Base-by-base conservation (phyloP, 2,329 filamentous ascomycete species). In the Hymenoscyphus salicellus region DNA sequence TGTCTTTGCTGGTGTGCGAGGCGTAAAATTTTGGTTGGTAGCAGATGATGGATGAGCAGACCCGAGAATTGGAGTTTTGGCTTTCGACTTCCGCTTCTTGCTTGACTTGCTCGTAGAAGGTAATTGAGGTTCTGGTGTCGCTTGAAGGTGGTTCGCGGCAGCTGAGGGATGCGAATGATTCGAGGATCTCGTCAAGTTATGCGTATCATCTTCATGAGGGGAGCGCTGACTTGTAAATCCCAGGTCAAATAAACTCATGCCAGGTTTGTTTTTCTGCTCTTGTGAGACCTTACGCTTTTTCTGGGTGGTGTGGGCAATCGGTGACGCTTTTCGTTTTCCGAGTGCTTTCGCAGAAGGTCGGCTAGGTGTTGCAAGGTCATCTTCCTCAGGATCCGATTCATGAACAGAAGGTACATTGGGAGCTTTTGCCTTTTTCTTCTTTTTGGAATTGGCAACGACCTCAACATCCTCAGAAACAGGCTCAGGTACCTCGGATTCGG, bases 251-350 rank as follows among this genome's bases (percentile, higher is more conserved):
- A 70, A 41, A 58, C 63, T 65, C 5, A 61, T 55, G 5, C 62
- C 66, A 33, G 58, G 58, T 30, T 60, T 26, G 32, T 52, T 38
- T 33, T 63, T 61, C 16, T 60, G 58, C 14, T 65, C 68, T 11
- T 38, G 57, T 11, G 38, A 10, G n/a, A 62, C 63, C 28, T 68
- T 69, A n/a, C 61, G 60, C 43, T 68, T 70, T 49, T 68, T 69
- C 8, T 41, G 59, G 38, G 63, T 32, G 20, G 61, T 55, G 4
- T 43, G 3, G 1, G 23, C 17, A 23, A 52, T 23, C 14, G 61
- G 23, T 46, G 61, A 63, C 16, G 68, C 69, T 52, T 69, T 71
- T 26, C 71, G 64, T 60, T 73, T 72, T 2, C 72, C 71, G 6
- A 71, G 56, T 7, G 70, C 63, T 57, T 72, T 72, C 60, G 64